These are phyloP conservation scores for Venturia oleaginea DNA, from an alignment of 2,329 filamentous ascomycete genomes.

Conservation along the genomic window DNA sequence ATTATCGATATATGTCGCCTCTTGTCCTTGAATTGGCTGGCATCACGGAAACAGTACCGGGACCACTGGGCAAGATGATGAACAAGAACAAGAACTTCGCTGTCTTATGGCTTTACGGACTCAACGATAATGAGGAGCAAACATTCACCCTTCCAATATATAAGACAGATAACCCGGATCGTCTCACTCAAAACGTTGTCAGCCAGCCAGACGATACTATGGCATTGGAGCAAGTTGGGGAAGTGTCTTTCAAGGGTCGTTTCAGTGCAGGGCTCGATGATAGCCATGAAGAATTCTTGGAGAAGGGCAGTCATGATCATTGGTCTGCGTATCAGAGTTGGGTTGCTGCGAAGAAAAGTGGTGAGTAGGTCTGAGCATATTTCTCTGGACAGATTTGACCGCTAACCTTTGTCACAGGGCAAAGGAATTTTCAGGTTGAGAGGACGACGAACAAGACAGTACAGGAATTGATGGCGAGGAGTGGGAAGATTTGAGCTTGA, in stretches of 20 bases:
- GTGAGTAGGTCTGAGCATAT: neutral
- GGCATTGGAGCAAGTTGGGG: conserved; percentile 4
- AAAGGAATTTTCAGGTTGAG: conserved; percentile 2
- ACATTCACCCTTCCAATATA: conserved; percentile 1
- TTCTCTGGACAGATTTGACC: neutral
- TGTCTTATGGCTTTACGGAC: neutral
- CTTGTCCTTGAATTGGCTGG: neutral
- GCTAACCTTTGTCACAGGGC: neutral
- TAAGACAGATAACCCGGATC: neutral
- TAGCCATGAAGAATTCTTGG: neutral
- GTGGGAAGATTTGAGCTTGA: neutral
- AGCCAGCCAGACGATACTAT: neutral
- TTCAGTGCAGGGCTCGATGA: neutral
- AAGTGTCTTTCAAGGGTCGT: neutral
- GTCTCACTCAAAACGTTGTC: neutral
- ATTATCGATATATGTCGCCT: neutral
- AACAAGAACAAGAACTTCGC: conserved; percentile 3
- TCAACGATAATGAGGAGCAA: neutral
- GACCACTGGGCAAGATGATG: neutral
- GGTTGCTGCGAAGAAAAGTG: conserved; percentile 2
- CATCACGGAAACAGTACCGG: neutral
- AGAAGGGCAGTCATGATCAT: neutral
- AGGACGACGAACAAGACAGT: neutral
- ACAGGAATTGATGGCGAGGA: neutral
- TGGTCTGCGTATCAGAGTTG: conserved; percentile 3